phyloP scores from a whole-genome alignment of 2,329 filamentous ascomycete genomes.

The Biscogniauxia sp. region DNA sequence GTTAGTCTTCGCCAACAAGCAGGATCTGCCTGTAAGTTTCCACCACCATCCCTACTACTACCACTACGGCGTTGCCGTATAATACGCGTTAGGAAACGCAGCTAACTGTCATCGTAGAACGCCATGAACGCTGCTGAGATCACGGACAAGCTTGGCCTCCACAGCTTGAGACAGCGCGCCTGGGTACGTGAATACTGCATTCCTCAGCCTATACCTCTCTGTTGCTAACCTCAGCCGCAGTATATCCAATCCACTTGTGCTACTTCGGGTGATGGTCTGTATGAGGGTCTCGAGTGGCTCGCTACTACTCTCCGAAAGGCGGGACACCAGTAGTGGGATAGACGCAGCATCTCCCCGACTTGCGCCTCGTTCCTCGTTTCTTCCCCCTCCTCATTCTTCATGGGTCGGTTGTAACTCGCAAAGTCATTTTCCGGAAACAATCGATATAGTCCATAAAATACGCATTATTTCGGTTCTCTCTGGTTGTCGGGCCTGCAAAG shows the following conservation, averaged over 20 bases:
- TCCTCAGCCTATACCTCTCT: not conserved
- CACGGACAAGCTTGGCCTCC: slow-evolving; percentile 99
- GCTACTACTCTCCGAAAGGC: slow-evolving; percentile 79
- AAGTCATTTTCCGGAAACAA: slow-evolving; percentile 51
- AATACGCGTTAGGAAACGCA: not conserved
- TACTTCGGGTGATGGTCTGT: slow-evolving; percentile 98
- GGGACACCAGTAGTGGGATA: slow-evolving; percentile 57
- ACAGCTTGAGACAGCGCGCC: slow-evolving; percentile 96
- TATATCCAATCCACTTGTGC: slow-evolving; percentile 99
- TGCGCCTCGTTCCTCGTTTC: slow-evolving; percentile 42
- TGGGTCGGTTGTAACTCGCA: slow-evolving; percentile 59
- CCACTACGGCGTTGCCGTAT: too few relatives aligned
- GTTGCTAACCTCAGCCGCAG: slow-evolving; percentile 43
- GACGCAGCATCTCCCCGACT: slow-evolving; percentile 36
- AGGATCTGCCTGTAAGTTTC: slow-evolving; percentile 87
- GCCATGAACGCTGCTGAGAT: slow-evolving; percentile 99
- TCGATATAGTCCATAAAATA: slow-evolving; percentile 53
- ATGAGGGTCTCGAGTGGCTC: slow-evolving; percentile 96
- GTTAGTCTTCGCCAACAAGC: slow-evolving; percentile 99
- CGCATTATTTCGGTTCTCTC: slow-evolving; percentile 34
- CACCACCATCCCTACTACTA: not conserved
- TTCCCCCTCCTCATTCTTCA: slow-evolving; percentile 39
- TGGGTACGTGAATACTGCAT: slow-evolving; percentile 70
- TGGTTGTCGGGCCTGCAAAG: slow-evolving; percentile 27
- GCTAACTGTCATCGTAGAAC: slow-evolving; percentile 60